Evolutionary conservation across 1,139 yeast genomes (phyloP).

Genomic region (Komagataea norvegica): DNA sequence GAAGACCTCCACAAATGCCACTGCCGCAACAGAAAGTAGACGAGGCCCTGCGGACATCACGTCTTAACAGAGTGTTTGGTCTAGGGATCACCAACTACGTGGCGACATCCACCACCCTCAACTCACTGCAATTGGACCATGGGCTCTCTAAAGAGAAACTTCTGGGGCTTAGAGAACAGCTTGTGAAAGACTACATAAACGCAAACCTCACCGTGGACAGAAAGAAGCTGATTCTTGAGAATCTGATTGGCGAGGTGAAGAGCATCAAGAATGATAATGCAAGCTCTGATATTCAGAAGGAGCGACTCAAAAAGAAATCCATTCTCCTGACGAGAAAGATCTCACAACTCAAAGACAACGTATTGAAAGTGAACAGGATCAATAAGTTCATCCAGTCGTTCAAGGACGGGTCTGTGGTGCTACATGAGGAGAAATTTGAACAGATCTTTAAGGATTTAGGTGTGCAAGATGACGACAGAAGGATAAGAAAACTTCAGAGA

Average conservation of each 20-base stretch:
- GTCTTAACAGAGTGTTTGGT: slow-evolving; percentile 7
- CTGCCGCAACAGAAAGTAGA: slow-evolving; percentile 5
- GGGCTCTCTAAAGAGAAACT: slow-evolving; percentile 5
- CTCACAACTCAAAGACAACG: slow-evolving; percentile 9
- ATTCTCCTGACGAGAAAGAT: slow-evolving; percentile 6
- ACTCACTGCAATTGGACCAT: slow-evolving; percentile 4
- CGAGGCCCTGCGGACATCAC: slow-evolving; percentile 7
- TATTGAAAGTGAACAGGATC: slow-evolving; percentile 5
- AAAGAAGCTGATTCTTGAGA: slow-evolving; percentile 9
- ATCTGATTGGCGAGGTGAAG: slow-evolving; percentile 4
- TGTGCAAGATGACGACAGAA: slow-evolving; percentile 1
- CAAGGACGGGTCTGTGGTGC: background rate
- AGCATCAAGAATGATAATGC: slow-evolving; percentile 5
- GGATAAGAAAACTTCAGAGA: slow-evolving; percentile 3
- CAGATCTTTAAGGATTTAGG: slow-evolving; percentile 7
- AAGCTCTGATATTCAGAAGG: slow-evolving; percentile 7
- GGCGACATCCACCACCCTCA: slow-evolving; percentile 2
- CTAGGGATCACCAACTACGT: slow-evolving; percentile 4
- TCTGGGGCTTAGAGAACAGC: slow-evolving; percentile 4
- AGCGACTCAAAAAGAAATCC: slow-evolving; percentile 7
- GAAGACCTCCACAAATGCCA: slow-evolving; percentile 3
- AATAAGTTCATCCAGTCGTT: slow-evolving; percentile 5
- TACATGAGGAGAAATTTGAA: slow-evolving; percentile 6
- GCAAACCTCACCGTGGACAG: slow-evolving; percentile 7
- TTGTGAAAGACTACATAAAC: slow-evolving; percentile 5